These are phyloP conservation scores for Platanthera zijinensis DNA, from an alignment of 106 monocot genomes.

Conservation along the genomic window DNA sequence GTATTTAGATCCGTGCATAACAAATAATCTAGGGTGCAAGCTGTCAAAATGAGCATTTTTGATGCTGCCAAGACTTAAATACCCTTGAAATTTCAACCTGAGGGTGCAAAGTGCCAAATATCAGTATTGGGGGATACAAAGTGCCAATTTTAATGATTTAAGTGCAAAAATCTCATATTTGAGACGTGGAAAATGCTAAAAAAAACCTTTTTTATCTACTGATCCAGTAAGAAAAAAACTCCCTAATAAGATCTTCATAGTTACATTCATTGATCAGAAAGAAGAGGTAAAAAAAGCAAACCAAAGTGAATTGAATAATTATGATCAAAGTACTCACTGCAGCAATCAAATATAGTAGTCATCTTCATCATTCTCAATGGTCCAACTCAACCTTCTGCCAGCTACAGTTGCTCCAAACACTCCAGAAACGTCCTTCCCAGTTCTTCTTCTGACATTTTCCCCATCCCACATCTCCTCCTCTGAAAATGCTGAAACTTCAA, in stretches of 20 bases:
- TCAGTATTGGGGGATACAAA: too few relatives aligned
- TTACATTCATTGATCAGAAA: neutral
- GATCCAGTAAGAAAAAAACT: too few relatives aligned
- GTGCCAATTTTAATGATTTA: too few relatives aligned
- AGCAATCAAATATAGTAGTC: slow-evolving; percentile 39
- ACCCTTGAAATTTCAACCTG: too few relatives aligned
- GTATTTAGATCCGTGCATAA: too few relatives aligned
- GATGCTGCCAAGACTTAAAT: too few relatives aligned
- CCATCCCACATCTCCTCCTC: slow-evolving; percentile 42
- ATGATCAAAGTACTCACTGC: neutral
- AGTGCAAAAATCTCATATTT: too few relatives aligned
- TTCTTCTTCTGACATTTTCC: neutral
- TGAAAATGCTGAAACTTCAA: slow-evolving; percentile 29
- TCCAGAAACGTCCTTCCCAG: slow-evolving; percentile 18
- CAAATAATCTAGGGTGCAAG: too few relatives aligned
- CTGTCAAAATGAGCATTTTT: too few relatives aligned
- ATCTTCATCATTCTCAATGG: slow-evolving; percentile 49
- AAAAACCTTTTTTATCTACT: too few relatives aligned
- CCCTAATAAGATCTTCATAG: neutral
- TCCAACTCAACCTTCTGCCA: slow-evolving; percentile 28
- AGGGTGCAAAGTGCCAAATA: too few relatives aligned
- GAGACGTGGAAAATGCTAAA: too few relatives aligned
- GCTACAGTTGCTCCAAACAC: slow-evolving; percentile 16
- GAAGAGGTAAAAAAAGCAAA: neutral
- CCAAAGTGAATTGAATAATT: neutral